A percentile compares a stretch with the other conserved stretches of the same genome.
phyloP scores from a whole-genome alignment of 148 eudicot species.

The Polygonum aviculare region DNA sequence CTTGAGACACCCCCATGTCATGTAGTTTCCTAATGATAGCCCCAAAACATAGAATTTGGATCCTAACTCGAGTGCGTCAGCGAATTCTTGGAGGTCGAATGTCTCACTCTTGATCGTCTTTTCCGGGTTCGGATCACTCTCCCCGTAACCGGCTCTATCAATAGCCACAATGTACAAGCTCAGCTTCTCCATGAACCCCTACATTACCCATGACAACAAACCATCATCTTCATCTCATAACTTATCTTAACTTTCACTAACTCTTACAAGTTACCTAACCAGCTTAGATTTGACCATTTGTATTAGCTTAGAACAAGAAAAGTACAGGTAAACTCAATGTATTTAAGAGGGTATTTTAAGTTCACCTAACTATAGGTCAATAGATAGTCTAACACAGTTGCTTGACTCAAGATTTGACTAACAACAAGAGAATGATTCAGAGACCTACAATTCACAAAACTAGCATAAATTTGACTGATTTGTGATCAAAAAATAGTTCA shows the following conservation, averaged over 20 bases:
- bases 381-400: too few species aligned
- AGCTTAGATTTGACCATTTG: too few species aligned
- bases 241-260: too few species aligned
- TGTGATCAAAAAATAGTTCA: not conserved
- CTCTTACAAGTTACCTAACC: too few species aligned
- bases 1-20: constrained; percentile 26
- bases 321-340: not conserved
- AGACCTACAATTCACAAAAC: too few species aligned
- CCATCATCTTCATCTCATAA: not conserved
- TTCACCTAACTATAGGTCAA: too few species aligned
- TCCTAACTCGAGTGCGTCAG: constrained; percentile 25
- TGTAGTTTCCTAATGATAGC: constrained; percentile 21
- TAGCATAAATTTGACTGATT: not conserved
- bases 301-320: too few species aligned
- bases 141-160: constrained; percentile 16
- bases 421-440: not conserved
- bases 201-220: not conserved
- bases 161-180: not conserved
- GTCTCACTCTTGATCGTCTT: constrained; percentile 28
- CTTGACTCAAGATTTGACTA: not conserved
- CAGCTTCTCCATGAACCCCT: constrained; percentile 4
- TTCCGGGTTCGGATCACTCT: constrained; percentile 28
- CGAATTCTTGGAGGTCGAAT: constrained; percentile 28
- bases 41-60: constrained; percentile 24
- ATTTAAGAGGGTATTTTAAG: too few species aligned